Evolutionary conservation across 495 filamentous ascomycete species (phyloP).

Genomic region (Pyrenula massariospora): DNA sequence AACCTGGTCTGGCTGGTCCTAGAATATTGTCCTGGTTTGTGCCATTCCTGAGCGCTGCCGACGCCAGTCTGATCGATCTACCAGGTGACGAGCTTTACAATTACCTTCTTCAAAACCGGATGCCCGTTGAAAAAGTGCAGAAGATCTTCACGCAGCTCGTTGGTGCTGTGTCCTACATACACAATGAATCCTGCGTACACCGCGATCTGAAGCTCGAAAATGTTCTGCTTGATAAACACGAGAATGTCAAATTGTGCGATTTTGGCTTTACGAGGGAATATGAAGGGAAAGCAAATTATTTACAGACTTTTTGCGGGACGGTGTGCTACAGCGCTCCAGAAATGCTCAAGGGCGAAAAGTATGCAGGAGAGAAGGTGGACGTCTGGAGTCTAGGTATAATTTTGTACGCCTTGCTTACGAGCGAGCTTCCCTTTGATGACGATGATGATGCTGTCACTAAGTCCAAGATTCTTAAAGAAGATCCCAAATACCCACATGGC

Average conservation of each 20-base stretch:
- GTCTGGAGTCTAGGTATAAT: conserved; percentile 98
- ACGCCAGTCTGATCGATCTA: conserved; percentile 4
- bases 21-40: conserved; percentile 89
- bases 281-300: conserved; percentile 84
- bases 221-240: conserved; percentile 90
- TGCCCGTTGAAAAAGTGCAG: conserved; percentile 82
- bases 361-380: conserved; percentile 93
- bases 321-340: conserved; percentile 96
- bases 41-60: not conserved
- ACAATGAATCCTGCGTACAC: conserved; percentile 91
- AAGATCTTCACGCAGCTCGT: conserved; percentile 93
- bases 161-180: conserved; percentile 90
- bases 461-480: conserved; percentile 67
- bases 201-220: conserved; percentile 96
- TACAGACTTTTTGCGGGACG: conserved; percentile 96
- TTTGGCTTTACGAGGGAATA: conserved; percentile 98
- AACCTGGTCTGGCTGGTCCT: conserved; percentile 88
- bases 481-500: conserved; percentile 73
- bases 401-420: conserved; percentile 80
- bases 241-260: conserved; percentile 97
- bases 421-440: conserved; percentile 93
- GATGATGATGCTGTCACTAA: conserved; percentile 83
- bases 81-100: conserved; percentile 94
- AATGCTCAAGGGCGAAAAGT: conserved; percentile 97
- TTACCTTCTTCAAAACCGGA: conserved; percentile 77